A percentile compares a stretch with the other conserved stretches of the same genome.
Conservation (phyloP, 2,329 filamentous ascomycete genomes). For the Fusarium lyarnte region DNA sequence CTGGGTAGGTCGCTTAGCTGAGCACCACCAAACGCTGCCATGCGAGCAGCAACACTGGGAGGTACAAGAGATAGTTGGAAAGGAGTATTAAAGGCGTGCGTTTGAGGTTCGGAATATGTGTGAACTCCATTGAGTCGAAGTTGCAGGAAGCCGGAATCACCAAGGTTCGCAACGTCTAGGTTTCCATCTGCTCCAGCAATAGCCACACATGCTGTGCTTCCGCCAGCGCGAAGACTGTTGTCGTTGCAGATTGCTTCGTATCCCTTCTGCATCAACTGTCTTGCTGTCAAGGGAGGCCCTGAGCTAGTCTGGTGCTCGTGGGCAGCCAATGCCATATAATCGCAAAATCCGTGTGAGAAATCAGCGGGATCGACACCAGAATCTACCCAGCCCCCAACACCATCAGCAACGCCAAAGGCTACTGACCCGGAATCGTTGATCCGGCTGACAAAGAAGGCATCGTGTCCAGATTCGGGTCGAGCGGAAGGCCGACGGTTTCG, state of each 20-base stretch:
- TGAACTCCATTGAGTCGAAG: slow-evolving; percentile 87
- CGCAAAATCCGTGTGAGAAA: slow-evolving; percentile 93
- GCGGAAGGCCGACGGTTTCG: slow-evolving; percentile 47
- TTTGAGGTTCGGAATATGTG: slow-evolving; percentile 84
- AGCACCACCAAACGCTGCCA: slow-evolving; percentile 82
- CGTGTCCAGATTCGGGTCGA: slow-evolving; percentile 85
- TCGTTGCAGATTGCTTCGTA: slow-evolving; percentile 86
- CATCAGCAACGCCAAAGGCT: slow-evolving; percentile 90
- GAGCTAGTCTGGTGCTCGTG: slow-evolving; percentile 61
- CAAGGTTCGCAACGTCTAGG: slow-evolving; percentile 90
- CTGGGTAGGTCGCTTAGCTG: slow-evolving; percentile 85
- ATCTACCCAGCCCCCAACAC: slow-evolving; percentile 94
- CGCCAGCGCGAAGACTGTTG: slow-evolving; percentile 78
- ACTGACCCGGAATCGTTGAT: slow-evolving; percentile 77
- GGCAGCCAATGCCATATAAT: slow-evolving; percentile 87
- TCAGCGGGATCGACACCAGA: slow-evolving; percentile 93
- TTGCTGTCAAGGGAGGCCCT: slow-evolving; percentile 63
- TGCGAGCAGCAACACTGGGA: slow-evolving; percentile 78
- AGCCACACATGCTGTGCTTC: slow-evolving; percentile 92
- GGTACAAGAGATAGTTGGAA: slow-evolving; percentile 94
- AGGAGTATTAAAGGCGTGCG: slow-evolving; percentile 97
- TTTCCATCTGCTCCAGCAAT: slow-evolving; percentile 77
- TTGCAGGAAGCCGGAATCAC: slow-evolving; percentile 93
- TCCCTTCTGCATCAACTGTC: slow-evolving; percentile 79
- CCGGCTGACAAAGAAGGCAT: slow-evolving; percentile 91